A percentile compares a stretch with the other conserved stretches of the same genome.
Conservation (phyloP, 345 rosid genomes). For the Cardamine resedifolia region DNA sequence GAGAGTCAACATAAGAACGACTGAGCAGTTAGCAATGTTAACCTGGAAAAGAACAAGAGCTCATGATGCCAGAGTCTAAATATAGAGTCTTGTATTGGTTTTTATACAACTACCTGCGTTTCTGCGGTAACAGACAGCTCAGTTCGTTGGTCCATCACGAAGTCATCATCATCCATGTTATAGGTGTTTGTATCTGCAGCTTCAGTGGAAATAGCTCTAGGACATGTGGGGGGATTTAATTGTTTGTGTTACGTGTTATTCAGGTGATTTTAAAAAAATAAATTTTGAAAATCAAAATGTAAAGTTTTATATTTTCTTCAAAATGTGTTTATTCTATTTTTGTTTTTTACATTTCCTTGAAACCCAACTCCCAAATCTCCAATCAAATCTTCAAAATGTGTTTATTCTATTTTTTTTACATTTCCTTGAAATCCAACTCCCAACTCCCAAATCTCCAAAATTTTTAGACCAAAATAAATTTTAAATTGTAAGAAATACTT, state of each 20-base stretch:
- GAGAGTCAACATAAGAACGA: not conserved
- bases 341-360: not conserved
- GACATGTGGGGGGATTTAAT: not conserved
- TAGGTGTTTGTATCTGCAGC: not conserved
- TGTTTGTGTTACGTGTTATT: not conserved
- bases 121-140: not conserved
- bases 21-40: not conserved
- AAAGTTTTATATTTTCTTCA: not conserved
- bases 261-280: not conserved
- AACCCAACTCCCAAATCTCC: not conserved
- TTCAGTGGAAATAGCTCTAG: not conserved
- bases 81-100: not conserved
- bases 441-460: not conserved
- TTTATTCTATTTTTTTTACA: no score
- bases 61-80: conserved; percentile 10
- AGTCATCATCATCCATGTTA: not conserved
- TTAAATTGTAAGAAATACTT: not conserved
- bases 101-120: not conserved
- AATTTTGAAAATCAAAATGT: not conserved
- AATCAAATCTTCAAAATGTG: no score
- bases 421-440: not conserved
- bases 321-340: not conserved
- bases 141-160: not conserved
- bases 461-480: not conserved
- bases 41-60: conserved; percentile 4